phyloP scores from a whole-genome alignment of 148 eudicot species.

The Vaccinium vitisidaea region DNA sequence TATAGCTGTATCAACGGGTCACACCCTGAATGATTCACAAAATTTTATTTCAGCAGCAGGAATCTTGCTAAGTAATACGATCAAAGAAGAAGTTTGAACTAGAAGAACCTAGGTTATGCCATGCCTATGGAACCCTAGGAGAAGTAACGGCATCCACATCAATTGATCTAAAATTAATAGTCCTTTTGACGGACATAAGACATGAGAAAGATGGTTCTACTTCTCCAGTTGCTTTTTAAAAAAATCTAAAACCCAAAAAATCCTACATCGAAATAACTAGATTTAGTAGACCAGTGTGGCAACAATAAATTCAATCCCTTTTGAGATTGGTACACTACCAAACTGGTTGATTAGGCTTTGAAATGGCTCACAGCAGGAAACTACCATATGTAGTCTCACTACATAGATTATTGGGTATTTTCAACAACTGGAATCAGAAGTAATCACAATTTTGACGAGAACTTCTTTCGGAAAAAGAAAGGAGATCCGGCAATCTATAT shows the following conservation, averaged over 20 bases:
- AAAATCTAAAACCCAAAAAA: neutral
- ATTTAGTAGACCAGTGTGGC: neutral
- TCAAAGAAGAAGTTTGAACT: neutral
- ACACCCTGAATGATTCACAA: constrained; percentile 49
- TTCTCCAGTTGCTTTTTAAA: neutral
- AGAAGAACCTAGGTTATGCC: neutral
- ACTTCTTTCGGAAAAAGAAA: neutral
- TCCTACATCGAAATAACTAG: no score
- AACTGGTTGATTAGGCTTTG: neutral
- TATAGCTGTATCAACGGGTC: constrained; percentile 84
- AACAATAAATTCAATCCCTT: neutral
- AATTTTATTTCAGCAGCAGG: constrained; percentile 11
- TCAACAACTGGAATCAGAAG: neutral
- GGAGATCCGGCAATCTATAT: neutral
- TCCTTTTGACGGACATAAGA: neutral
- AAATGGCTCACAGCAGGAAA: constrained; percentile 6
- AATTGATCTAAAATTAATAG: neutral
- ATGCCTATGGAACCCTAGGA: neutral
- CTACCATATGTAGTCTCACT: neutral
- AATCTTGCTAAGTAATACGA: neutral
- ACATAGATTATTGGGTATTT: no score
- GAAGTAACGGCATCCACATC: neutral
- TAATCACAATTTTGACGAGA: neutral
- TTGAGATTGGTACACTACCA: neutral
- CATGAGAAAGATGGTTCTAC: neutral